phyloP scores from a whole-genome alignment of 2,329 filamentous ascomycete genomes.

The Botrytis galanthina region DNA sequence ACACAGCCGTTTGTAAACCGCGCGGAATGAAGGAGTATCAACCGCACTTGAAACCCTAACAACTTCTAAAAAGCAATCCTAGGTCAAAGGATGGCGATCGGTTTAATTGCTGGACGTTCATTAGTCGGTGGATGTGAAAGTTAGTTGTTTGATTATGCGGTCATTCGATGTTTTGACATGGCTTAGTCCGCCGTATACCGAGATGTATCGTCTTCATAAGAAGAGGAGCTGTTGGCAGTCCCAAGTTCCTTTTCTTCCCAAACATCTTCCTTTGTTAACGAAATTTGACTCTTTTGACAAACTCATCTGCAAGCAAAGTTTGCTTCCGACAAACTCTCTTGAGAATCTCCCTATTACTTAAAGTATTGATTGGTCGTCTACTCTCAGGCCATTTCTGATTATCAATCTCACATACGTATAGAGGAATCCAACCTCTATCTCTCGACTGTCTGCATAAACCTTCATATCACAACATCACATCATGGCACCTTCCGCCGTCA shows the following conservation, averaged over 20 bases:
- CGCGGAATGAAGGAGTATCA: constrained; percentile 1
- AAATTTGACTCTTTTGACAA: not conserved
- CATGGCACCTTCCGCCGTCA: constrained; percentile 33
- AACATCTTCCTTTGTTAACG: not conserved
- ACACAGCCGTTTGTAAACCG: constrained; percentile 11
- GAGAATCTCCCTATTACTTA: not conserved
- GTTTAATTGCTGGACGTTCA: not conserved
- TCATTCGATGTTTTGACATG: not conserved
- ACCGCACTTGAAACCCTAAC: not conserved
- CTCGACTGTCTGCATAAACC: not conserved
- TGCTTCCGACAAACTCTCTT: not conserved
- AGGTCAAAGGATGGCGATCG: not conserved
- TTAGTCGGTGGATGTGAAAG: not conserved
- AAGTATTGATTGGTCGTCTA: not conserved
- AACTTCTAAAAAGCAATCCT: not conserved
- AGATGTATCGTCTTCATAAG: not conserved
- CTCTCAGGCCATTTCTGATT: not conserved
- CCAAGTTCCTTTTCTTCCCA: not conserved
- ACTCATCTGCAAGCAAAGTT: constrained; percentile 4
- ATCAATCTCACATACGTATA: constrained; percentile 12
- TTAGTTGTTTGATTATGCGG: constrained; percentile 1
- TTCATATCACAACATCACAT: not conserved
- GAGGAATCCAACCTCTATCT: not conserved
- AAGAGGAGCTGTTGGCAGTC: constrained; percentile 2
- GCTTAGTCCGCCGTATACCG: constrained; percentile 6